Base-by-base conservation (phyloP, 306 rosid genomes). In the Begonia fuchsioides region DNA sequence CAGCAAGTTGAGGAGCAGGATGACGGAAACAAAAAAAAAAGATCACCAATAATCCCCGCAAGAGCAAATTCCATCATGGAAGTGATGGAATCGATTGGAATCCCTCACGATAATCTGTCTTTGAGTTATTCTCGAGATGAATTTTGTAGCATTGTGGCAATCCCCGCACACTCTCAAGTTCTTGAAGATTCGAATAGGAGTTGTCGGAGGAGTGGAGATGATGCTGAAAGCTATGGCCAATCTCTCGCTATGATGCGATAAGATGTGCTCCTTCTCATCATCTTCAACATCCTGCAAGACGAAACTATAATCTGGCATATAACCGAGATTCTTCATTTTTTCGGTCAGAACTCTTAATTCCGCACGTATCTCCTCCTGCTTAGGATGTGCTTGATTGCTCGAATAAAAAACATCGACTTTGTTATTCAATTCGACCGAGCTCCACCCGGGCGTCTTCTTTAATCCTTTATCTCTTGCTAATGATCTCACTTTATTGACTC, bases 281-380 rank as follows among this genome's bases (percentile, higher is more conserved):
- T 68, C 80, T 54, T 74, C 80, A 1, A 74, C 80, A 55, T 74
- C 80, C 59, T 74, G 80, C 70, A 74, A 55, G 17, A 74, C 76
- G 20, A 66, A 74, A 57, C 64, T 66, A 51, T 41, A 59, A 52
- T 74, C 76, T 0, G 80, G 73, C 49, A 74, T 52, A 32, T 74
- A 74, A 55, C 68, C 75, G 15, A 69, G 63, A 60, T 51, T 69
- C 67, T 64, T 71, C 71, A 69, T 68, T 62, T 70, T 69, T 10
- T 46, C 57, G 13, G 69, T 73, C 17, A 71, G 65, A 55, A 52
- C 52, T 52, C 46, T 38, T 43, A 75, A 15, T 59, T 79, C 66
- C 16, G 38, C 35, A 63, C 64, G 59, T 38, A 74, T 74, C 60
- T 64, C 74, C 59, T 73, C 61, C 43, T 64, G 65, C 40, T 57